phyloP scores from a whole-genome alignment of 1,284 basidiomycete species.

The Ganoderma multipileum region DNA sequence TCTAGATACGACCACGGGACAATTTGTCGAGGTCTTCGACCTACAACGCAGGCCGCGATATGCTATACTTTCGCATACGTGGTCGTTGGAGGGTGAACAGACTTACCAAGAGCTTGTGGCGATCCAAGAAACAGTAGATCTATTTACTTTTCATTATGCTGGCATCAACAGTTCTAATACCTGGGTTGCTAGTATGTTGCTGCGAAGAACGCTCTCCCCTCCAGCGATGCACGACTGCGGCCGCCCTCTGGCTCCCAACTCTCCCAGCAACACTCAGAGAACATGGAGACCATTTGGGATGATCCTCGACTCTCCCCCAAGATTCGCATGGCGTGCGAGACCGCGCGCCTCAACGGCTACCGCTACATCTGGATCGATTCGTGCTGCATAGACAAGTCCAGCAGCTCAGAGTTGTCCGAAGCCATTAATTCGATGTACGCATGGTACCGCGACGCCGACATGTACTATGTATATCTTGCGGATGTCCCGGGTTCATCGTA shows the following conservation, averaged over 20 bases:
- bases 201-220: not conserved
- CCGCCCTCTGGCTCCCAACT: not conserved
- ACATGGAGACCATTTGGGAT: not conserved
- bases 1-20: not conserved
- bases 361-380: not conserved
- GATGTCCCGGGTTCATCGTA: conserved; percentile 17
- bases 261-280: not conserved
- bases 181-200: not conserved
- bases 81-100: not conserved
- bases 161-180: not conserved
- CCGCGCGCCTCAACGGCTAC: not conserved
- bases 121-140: not conserved
- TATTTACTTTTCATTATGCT: not conserved
- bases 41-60: not conserved
- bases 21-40: not conserved
- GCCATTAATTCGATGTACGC: not conserved
- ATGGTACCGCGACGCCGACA: not conserved
- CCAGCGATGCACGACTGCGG: too few relatives aligned
- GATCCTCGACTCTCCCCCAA: not conserved
- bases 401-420: not conserved
- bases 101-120: not conserved
- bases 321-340: not conserved
- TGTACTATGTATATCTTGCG: not conserved
- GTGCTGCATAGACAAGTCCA: not conserved
- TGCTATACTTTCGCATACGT: not conserved